phyloP scores from a whole-genome alignment of 2,329 filamentous ascomycete species.

The Botrytis deweyae region DNA sequence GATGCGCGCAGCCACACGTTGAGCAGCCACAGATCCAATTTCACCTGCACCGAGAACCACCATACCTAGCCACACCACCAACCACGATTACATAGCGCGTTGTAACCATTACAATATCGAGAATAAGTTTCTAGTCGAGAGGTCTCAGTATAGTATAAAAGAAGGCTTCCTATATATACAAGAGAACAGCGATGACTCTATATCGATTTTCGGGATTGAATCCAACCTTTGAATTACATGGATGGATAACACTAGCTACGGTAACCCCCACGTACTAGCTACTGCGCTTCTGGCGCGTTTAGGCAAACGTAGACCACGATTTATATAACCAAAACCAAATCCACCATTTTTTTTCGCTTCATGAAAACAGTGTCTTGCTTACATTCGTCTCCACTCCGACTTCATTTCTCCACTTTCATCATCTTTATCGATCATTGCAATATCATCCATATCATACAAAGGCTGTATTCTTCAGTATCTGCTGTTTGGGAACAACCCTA shows the following conservation, averaged over 20 bases:
- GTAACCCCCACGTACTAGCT: accelerated
- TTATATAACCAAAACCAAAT: neutral
- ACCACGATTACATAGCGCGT: too few species aligned
- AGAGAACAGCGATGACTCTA: too few species aligned
- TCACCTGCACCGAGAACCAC: too few species aligned
- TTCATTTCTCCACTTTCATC: neutral
- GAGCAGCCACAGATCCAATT: neutral
- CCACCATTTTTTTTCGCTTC: neutral
- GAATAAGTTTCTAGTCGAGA: too few species aligned
- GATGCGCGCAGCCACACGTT: neutral
- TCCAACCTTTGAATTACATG: too few species aligned
- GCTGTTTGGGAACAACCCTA: neutral
- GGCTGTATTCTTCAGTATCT: neutral
- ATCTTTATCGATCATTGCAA: neutral
- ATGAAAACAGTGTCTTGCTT: neutral
- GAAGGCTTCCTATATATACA: too few species aligned
- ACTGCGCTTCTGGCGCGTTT: accelerated
- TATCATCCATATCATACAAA: neutral
- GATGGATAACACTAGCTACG: neutral
- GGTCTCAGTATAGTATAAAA: too few species aligned
- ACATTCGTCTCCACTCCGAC: neutral
- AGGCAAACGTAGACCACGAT: neutral
- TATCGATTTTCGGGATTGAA: too few species aligned
- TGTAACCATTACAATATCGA: too few species aligned
- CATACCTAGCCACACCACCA: too few species aligned